Evolutionary conservation across 2,329 filamentous ascomycete species (phyloP).

Genomic region (Sphaerulina musiva): DNA sequence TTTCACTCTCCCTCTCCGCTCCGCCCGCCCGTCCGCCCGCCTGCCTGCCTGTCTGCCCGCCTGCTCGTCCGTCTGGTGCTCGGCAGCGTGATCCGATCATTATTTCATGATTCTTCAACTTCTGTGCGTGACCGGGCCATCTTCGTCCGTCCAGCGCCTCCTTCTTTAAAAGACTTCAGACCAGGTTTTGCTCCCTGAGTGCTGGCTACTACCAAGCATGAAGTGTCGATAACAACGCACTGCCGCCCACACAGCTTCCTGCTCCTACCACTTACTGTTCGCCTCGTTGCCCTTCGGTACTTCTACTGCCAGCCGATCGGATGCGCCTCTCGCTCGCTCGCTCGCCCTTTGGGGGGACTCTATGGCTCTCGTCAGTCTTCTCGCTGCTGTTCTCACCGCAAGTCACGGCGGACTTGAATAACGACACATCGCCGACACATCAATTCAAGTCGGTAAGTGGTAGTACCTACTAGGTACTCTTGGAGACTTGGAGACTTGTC

Average conservation of each 20-base stretch:
- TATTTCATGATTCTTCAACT: neutral
- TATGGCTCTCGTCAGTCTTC: neutral
- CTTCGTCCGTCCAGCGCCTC: neutral
- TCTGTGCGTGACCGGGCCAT: neutral
- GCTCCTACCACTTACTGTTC: neutral
- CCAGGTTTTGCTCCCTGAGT: too few relatives aligned
- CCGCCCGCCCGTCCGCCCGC: neutral
- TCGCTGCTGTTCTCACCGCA: neutral
- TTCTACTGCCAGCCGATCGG: neutral
- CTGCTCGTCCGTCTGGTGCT: neutral
- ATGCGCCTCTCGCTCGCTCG: neutral
- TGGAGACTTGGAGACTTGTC: neutral
- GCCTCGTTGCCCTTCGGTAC: neutral
- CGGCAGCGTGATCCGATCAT: neutral
- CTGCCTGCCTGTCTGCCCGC: neutral
- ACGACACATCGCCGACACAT: slow-evolving; percentile 33
- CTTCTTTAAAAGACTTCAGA: too few relatives aligned
- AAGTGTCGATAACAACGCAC: slow-evolving; percentile 3
- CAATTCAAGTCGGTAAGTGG: slow-evolving; percentile 33
- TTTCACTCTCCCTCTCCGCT: too few relatives aligned
- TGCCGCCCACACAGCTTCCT: neutral
- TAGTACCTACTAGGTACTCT: neutral
- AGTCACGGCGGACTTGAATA: slow-evolving; percentile 26
- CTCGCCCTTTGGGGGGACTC: neutral
- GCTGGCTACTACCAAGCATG: neutral